Evolutionary conservation across 179 eudicot species (phyloP).

Genomic region (Spinacia oleracea): DNA sequence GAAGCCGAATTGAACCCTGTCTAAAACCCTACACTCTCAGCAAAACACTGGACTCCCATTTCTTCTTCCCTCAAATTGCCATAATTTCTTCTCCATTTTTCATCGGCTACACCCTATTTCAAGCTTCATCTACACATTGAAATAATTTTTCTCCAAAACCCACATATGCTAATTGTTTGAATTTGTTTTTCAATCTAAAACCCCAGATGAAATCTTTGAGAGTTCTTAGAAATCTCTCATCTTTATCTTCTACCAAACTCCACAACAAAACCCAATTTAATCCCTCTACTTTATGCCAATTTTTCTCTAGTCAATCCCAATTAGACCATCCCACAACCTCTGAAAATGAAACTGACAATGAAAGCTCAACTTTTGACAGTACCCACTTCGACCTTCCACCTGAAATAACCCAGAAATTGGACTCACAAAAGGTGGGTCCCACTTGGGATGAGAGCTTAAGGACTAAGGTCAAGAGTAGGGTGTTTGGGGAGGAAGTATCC

Average conservation of each 20-base stretch:
- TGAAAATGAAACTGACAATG: slow-evolving; percentile 40
- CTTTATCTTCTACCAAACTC: slow-evolving; percentile 29
- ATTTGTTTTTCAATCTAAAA: not conserved
- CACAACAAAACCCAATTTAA: slow-evolving; percentile 31
- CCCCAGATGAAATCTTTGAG: slow-evolving; percentile 60
- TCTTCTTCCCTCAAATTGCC: not conserved
- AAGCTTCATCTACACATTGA: not conserved
- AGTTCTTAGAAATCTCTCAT: slow-evolving; percentile 33
- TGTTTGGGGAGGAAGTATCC: slow-evolving; percentile 46
- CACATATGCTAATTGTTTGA: not conserved
- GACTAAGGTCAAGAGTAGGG: slow-evolving; percentile 46
- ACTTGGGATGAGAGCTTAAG: slow-evolving; percentile 75
- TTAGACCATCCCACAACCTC: slow-evolving; percentile 34
- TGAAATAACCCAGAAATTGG: slow-evolving; percentile 19
- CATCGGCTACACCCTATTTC: not conserved
- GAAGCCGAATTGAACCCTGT: not conserved
- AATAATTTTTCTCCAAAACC: not conserved
- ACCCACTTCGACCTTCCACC: slow-evolving; percentile 43
- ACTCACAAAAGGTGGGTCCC: slow-evolving; percentile 18
- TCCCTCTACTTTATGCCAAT: slow-evolving; percentile 33
- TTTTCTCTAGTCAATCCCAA: slow-evolving; percentile 53
- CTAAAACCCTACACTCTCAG: slow-evolving; percentile 1
- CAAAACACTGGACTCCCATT: not conserved
- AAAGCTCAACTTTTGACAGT: slow-evolving; percentile 56
- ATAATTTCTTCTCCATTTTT: not conserved